Base-by-base conservation (phyloP, 2,329 filamentous ascomycete species). In the Claviceps arundinis region DNA sequence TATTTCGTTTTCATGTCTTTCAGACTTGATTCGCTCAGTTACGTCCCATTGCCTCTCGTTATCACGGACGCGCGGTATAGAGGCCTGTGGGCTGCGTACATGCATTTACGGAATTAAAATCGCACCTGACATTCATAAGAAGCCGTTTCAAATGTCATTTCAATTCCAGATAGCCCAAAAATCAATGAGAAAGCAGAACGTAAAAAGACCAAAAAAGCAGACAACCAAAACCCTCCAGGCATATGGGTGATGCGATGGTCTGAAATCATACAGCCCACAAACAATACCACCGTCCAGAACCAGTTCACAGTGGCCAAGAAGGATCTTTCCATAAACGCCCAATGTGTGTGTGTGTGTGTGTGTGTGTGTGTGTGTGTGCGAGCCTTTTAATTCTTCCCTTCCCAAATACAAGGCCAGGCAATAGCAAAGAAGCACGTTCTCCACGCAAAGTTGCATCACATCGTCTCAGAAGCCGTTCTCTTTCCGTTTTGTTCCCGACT, bases 321-420 rank as follows among this genome's bases (percentile, higher is more conserved):
- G 45, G 51, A 51, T 38, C 22, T 48, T 30, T 45, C 48, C 52
- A 14, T 51, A 46, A 54, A 54, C 52, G 52, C 52, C 52, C 47
- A 51, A 48, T 51, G 49, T n/a, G n/a, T n/a, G n/a, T n/a, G n/a
- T n/a, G n/a, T n/a, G n/a, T n/a, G n/a, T n/a, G n/a, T n/a, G n/a
- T n/a, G n/a, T 52, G 43, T 45, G 41, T 50, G 43, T 42, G 34
- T 53, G 30, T 50, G 52, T 48, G 44, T 51, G 34, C 41, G 50
- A 42, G 9, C 22, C 26, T 43, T 30, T 22, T 24, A 1, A 14
- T 26, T 37, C 40, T 37, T 43, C 26, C 22, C 41, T 5, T 34
- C 13, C 30, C 26, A n/a, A 43, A 26, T 5, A 45, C 8, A 24
- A 38, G 19, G n/a, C 48, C 48, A 42, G 14, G 19, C 26, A 11